phyloP scores from a whole-genome alignment of 1,284 basidiomycete genomes.

The Gymnopus androsaceus region DNA sequence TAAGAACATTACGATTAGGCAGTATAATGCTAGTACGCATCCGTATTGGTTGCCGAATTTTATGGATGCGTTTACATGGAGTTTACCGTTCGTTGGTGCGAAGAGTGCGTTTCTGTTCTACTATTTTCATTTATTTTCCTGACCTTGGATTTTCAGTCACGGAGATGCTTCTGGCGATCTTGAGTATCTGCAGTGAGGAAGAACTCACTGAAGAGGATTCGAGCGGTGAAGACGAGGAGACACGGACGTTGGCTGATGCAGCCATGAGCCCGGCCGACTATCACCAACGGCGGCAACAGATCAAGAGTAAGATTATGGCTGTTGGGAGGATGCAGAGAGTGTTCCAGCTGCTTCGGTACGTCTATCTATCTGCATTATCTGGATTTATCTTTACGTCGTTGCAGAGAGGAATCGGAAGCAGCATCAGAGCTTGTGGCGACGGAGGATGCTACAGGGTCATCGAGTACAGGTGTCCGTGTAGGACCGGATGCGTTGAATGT shows the following conservation, averaged over 20 bases:
- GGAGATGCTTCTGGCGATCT: conserved; percentile 95
- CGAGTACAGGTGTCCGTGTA: conserved; percentile 42
- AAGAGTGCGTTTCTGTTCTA: conserved; percentile 71
- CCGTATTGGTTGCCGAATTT: conserved; percentile 96
- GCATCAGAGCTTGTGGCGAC: conserved; percentile 82
- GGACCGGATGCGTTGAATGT: conserved; percentile 59
- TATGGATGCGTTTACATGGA: conserved; percentile 99
- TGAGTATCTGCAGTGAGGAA: conserved; percentile 92
- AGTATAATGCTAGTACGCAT: conserved; percentile 93
- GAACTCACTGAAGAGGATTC: conserved; percentile 78
- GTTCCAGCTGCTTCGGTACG: conserved; percentile 84
- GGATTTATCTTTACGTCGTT: not conserved
- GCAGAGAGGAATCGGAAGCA: conserved; percentile 91
- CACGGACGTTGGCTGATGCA: conserved; percentile 32
- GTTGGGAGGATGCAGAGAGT: conserved; percentile 92
- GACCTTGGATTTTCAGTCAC: conserved; percentile 58
- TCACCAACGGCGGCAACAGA: conserved; percentile 65
- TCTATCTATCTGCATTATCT: conserved; percentile 15
- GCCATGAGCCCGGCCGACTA: conserved; percentile 40
- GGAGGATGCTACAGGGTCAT: conserved; percentile 43
- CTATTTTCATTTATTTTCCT: conserved; percentile 1
- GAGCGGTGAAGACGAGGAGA: conserved; percentile 35
- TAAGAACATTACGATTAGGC: conserved; percentile 96
- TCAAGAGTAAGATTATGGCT: conserved; percentile 95
- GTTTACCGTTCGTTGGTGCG: conserved; percentile 95